phyloP scores from a whole-genome alignment of 441 rosid genomes.

The Hypseocharis bilobata region DNA sequence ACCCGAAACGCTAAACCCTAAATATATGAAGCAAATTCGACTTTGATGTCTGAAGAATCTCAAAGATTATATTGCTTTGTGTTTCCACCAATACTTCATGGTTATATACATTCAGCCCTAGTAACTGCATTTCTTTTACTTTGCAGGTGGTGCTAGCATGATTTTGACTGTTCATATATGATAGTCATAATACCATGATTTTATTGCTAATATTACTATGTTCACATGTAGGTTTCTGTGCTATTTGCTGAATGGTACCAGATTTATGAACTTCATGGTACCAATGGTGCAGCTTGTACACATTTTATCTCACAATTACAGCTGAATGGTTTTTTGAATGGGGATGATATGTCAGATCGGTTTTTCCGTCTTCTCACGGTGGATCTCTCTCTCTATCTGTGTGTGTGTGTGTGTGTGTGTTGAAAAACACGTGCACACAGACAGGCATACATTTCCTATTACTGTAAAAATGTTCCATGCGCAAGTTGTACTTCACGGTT shows the following conservation, averaged over 20 bases:
- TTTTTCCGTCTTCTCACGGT: conserved; percentile 27
- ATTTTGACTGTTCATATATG: background rate
- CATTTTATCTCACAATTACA: conserved; percentile 25
- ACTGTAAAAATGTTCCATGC: background rate
- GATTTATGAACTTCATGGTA: conserved; percentile 26
- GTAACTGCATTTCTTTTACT: background rate
- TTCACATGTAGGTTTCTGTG: conserved; percentile 18
- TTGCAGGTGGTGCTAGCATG: background rate
- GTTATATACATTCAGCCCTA: no score
- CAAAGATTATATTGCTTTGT: no score
- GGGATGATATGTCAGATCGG: conserved; percentile 28
- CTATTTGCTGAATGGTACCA: conserved; percentile 27
- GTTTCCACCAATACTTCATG: no score
- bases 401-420: background rate
- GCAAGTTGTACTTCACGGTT: no score
- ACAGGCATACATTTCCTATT: no score
- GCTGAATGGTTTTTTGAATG: conserved; percentile 27
- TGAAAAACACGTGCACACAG: background rate
- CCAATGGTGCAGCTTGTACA: conserved; percentile 25
- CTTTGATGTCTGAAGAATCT: no score
- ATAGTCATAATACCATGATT: background rate
- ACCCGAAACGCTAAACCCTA: no score
- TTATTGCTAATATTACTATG: background rate
- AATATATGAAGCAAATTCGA: no score
- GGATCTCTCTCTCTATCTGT: no score